Evolutionary conservation across 78 protist genomes (phyloP), one percentile per base, ranked within the genome.

Genomic region (Dictyostelium purpureum): DNA sequence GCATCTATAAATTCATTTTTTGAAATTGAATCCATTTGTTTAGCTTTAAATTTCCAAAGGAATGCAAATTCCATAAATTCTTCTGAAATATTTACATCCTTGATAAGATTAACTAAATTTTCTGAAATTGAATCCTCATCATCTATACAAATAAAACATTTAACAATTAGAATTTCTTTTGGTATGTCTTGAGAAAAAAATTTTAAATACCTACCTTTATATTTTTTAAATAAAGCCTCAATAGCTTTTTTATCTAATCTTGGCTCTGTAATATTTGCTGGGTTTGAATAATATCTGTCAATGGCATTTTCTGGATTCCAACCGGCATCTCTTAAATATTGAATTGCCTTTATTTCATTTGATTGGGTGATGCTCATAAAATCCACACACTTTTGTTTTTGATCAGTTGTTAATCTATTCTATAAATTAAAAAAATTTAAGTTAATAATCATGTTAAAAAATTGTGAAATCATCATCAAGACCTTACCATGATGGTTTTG

Each of bases 51-150:
- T 35, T 45, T 70, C 92, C 92, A 85, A 18, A 77, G 54, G 2
- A 85, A 18, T 35, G 79, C 92, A 19, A 73, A 85, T 59, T 85
- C 92, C 42, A 73, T 43, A 4, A 73, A 16, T 43, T 85, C 92
- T 18, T 51, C 47, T 18, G 35, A 11, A 26, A 59, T 40, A 19
- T 51, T 51, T 18, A 57, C 2, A 33, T 70, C 65, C 31, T 73
- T 70, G 33, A 28, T 65, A 7, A 85, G 38, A 47, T 24, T 31
- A 31, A 2, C 24, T 43, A 85, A 24, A 37, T 85, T 85, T 35
- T 85, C 92, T 33, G 80, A 31, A 24, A 85, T 85, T 47, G 71
- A 65, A 18, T 85, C 76, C 9, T 81, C 89, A 6, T 40, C 65
- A 67, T 80, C 71, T 76, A 56, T 19, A 12, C n/a, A 52, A 52